phyloP scores from a whole-genome alignment of 2,329 filamentous ascomycete genomes.

The Mollisiaceae sp. region DNA sequence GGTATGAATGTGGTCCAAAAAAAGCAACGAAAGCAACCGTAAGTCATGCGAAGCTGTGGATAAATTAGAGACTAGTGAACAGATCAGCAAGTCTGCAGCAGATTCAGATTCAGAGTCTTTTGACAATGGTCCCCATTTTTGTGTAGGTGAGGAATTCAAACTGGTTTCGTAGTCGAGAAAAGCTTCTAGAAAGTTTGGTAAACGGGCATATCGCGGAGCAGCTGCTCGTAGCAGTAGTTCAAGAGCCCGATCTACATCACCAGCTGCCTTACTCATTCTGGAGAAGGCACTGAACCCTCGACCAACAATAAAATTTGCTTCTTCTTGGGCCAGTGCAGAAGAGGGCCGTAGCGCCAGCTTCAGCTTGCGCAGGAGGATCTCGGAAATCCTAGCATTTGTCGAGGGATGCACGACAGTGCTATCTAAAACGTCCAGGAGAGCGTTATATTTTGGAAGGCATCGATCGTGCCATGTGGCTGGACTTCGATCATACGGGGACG shows the following conservation, averaged over 20 bases:
- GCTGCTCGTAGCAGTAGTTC: slow-evolving; percentile 69
- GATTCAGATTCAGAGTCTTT: slow-evolving; percentile 47
- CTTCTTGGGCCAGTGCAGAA: slow-evolving; percentile 61
- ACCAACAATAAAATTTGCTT: slow-evolving; percentile 75
- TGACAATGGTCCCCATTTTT: slow-evolving; percentile 16
- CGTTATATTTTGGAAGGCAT: slow-evolving; percentile 71
- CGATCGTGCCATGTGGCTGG: slow-evolving; percentile 65
- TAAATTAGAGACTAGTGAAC: slow-evolving; percentile 73
- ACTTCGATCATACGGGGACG: slow-evolving; percentile 62
- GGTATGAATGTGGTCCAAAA: slow-evolving; percentile 67
- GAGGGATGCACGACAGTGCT: slow-evolving; percentile 68
- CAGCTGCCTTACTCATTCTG: slow-evolving; percentile 64
- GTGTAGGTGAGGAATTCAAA: slow-evolving; percentile 31
- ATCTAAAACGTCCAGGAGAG: slow-evolving; percentile 67
- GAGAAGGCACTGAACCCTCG: slow-evolving; percentile 77
- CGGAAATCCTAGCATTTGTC: slow-evolving; percentile 68
- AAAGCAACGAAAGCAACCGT: slow-evolving; percentile 72
- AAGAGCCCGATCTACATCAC: slow-evolving; percentile 62
- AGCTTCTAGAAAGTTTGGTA: slow-evolving; percentile 69
- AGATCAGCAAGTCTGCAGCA: slow-evolving; percentile 65
- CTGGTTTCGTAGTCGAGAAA: slow-evolving; percentile 59
- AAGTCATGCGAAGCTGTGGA: slow-evolving; percentile 76
- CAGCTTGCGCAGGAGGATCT: slow-evolving; percentile 68
- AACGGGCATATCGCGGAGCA: slow-evolving; percentile 68
- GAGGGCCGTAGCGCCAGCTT: slow-evolving; percentile 68